Percentiles rank a stretch among this genome's conserved stretches.
phyloP scores from a whole-genome alignment of 345 rosid species.

The Cardamine resedifolia region DNA sequence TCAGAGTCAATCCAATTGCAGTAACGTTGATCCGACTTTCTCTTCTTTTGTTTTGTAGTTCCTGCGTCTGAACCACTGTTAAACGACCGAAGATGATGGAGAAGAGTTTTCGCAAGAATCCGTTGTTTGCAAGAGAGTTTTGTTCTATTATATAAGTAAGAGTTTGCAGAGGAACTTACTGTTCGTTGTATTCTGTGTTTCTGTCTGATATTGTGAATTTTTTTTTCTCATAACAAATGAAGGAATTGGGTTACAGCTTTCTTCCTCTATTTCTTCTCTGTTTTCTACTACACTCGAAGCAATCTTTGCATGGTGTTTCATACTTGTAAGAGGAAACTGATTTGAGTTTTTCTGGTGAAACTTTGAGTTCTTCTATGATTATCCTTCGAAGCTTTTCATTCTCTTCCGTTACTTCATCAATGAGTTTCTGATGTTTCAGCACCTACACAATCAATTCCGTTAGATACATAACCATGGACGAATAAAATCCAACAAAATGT shows the following conservation, averaged over 20 bases:
- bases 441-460: conserved; percentile 45
- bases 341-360: conserved; percentile 67
- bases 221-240: conserved; percentile 23
- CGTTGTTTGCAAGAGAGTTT: conserved; percentile 32
- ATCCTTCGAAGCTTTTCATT: conserved; percentile 72
- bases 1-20: not conserved
- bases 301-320: conserved; percentile 56
- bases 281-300: conserved; percentile 91
- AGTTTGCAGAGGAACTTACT: conserved; percentile 24
- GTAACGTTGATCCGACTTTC: not conserved
- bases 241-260: conserved; percentile 19
- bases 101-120: not conserved
- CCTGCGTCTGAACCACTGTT: conserved; percentile 42
- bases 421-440: conserved; percentile 74
- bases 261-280: conserved; percentile 58
- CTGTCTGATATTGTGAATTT: conserved; percentile 15
- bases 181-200: conserved; percentile 32
- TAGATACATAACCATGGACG: not conserved
- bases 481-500: not conserved
- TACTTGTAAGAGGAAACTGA: conserved; percentile 42
- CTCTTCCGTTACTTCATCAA: conserved; percentile 77
- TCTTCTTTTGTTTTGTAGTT: conserved; percentile 35
- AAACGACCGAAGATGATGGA: conserved; percentile 35
- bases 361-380: conserved; percentile 75
- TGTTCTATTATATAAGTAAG: conserved; percentile 29